A percentile compares a stretch with the other conserved stretches of the same genome.
These are phyloP conservation scores for Ochromonas danica DNA, from an alignment of 108 stramenopile genomes.

Conservation along the genomic window DNA sequence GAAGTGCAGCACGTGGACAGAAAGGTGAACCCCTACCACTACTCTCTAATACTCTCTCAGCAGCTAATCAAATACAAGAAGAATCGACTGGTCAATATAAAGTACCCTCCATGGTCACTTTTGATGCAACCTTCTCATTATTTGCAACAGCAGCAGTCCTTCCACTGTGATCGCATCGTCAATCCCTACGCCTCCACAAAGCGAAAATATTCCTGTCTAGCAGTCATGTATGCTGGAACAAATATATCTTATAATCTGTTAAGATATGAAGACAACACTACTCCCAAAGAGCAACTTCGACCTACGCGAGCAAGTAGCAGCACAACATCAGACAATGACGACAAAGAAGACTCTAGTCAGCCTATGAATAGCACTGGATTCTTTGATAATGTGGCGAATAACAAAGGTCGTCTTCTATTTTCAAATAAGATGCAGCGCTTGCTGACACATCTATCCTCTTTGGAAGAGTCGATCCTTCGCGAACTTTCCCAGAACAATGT, in stretches of 20 bases:
- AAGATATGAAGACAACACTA: neutral
- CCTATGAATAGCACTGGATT: slow-evolving; percentile 5
- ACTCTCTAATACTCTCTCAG: too few relatives aligned
- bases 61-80: neutral
- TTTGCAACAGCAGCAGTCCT: too few relatives aligned
- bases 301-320: too few relatives aligned
- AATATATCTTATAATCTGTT: neutral
- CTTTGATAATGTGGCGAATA: slow-evolving; percentile 6
- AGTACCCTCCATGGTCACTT: neutral
- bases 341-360: too few relatives aligned
- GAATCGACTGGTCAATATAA: neutral
- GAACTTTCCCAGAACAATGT: neutral
- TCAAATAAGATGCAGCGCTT: neutral
- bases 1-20: too few relatives aligned
- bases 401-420: neutral
- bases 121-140: neutral
- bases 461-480: neutral
- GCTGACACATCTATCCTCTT: neutral
- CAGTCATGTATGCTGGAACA: neutral
- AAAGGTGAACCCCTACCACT: too few relatives aligned
- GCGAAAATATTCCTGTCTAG: neutral
- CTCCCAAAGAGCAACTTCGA: neutral
- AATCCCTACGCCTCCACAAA: neutral
- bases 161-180: neutral
- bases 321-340: too few relatives aligned